Conservation (phyloP, 768 basidiomycete genomes). For the Agrocybe praecox region DNA sequence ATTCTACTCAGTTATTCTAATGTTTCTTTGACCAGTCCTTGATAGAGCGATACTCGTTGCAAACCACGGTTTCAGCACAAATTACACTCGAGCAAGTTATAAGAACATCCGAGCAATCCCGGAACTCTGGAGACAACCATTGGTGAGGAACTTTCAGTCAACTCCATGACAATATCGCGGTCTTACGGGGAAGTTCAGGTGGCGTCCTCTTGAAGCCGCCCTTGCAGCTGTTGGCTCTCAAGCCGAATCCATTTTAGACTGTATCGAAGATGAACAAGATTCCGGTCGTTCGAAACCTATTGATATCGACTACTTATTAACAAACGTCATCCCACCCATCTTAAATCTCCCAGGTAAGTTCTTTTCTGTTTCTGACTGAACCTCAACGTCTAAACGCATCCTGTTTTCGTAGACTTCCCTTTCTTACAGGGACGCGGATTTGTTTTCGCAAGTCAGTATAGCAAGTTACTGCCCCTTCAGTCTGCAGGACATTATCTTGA, state of each 20-base stretch:
- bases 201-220: constrained; percentile 88
- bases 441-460: constrained; percentile 91
- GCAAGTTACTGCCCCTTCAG: constrained; percentile 68
- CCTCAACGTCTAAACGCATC: background rate
- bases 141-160: constrained; percentile 48
- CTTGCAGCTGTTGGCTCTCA: constrained; percentile 84
- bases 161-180: background rate
- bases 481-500: constrained; percentile 86
- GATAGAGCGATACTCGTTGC: constrained; percentile 53
- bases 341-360: constrained; percentile 66
- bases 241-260: constrained; percentile 73
- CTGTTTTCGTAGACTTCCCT: constrained; percentile 60
- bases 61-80: constrained; percentile 58
- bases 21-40: constrained; percentile 44
- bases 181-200: constrained; percentile 50
- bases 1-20: background rate
- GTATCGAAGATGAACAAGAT: constrained; percentile 74
- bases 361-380: background rate
- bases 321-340: constrained; percentile 77
- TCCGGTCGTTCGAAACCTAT: constrained; percentile 66
- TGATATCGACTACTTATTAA: constrained; percentile 76
- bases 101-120: constrained; percentile 52
- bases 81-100: constrained; percentile 56
- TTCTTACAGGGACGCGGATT: constrained; percentile 96
- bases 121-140: constrained; percentile 54